phyloP scores from a whole-genome alignment of 805 yeast genomes.

The Lachancea thermotolerans region DNA sequence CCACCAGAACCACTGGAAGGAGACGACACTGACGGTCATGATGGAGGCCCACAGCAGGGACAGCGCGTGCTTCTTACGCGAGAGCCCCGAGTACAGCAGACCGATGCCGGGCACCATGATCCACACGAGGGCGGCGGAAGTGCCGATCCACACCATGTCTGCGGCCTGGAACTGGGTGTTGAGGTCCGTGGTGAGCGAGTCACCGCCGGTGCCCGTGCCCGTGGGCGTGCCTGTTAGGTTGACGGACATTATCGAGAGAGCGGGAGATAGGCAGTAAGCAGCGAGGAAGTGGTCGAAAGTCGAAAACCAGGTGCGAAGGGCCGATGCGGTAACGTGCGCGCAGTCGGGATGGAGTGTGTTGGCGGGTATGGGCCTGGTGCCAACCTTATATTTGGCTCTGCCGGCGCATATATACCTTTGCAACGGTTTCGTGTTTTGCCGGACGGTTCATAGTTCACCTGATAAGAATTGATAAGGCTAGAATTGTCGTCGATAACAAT shows the following conservation, averaged over 20 bases:
- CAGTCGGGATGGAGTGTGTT: no score
- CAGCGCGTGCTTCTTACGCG: conserved; percentile 93
- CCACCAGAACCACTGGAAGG: conserved; percentile 98
- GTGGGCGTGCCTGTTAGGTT: conserved; percentile 40
- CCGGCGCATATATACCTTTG: no score
- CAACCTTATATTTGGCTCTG: no score
- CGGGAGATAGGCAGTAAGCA: no score
- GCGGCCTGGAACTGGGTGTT: conserved; percentile 64
- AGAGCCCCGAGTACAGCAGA: conserved; percentile 82
- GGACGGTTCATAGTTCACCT: no score
- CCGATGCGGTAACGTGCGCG: no score
- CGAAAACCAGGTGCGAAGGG: no score
- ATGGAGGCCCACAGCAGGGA: conserved; percentile 90
- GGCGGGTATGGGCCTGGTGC: no score
- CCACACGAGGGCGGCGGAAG: conserved; percentile 79
- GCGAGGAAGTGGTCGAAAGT: no score
- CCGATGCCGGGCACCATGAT: conserved; percentile 97
- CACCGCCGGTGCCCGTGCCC: conserved; percentile 70
- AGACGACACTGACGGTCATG: conserved; percentile 75
- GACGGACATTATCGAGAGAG: conserved; percentile 21
- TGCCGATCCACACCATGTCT: conserved; percentile 81
- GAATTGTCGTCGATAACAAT: no score
- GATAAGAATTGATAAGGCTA: no score
- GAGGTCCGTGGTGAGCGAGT: conserved; percentile 64
- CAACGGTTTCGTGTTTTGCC: no score